Percentiles rank a stretch among this genome's conserved stretches.
These are phyloP conservation scores for Cucurbita maxima DNA, from an alignment of 306 rosid genomes.

Conservation along the genomic window DNA sequence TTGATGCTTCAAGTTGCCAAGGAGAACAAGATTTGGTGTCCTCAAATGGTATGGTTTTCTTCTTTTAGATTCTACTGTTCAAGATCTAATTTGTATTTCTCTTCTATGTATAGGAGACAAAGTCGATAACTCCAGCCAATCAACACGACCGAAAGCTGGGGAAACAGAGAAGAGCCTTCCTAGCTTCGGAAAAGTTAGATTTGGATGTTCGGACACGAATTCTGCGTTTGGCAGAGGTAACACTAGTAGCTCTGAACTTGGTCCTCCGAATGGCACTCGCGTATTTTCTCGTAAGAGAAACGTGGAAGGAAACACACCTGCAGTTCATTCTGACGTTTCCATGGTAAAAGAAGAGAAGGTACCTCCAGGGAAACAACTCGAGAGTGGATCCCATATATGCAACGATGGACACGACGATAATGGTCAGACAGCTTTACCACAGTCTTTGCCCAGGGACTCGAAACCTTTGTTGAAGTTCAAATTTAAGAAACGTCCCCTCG, in stretches of 20 bases:
- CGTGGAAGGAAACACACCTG: constrained; percentile 22
- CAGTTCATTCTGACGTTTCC: constrained; percentile 22
- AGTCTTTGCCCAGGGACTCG: constrained; percentile 56
- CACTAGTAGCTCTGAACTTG: constrained; percentile 29
- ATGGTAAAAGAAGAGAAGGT: constrained; percentile 31
- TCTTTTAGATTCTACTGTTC: not conserved
- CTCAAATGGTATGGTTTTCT: constrained; percentile 38
- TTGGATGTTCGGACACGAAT: constrained; percentile 34
- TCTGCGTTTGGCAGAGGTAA: constrained; percentile 29
- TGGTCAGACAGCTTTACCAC: constrained; percentile 28
- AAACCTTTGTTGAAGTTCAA: constrained; percentile 70
- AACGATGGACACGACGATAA: constrained; percentile 29
- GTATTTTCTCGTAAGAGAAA: constrained; percentile 26
- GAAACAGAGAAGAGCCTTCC: constrained; percentile 58
- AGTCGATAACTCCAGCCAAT: constrained; percentile 35
- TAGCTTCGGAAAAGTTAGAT: constrained; percentile 57
- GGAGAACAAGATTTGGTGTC: constrained; percentile 47
- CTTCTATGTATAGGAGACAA: constrained; percentile 32
- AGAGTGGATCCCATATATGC: constrained; percentile 30
- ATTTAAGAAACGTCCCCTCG: constrained; percentile 57
- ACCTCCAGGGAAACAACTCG: constrained; percentile 37
- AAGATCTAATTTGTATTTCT: not conserved
- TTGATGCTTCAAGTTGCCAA: constrained; percentile 79
- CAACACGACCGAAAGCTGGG: constrained; percentile 37
- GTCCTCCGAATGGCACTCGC: constrained; percentile 20